Evolutionary conservation across 192 early-diverging fungal genomes (phyloP).

Genomic region (Coemansia sp.): DNA sequence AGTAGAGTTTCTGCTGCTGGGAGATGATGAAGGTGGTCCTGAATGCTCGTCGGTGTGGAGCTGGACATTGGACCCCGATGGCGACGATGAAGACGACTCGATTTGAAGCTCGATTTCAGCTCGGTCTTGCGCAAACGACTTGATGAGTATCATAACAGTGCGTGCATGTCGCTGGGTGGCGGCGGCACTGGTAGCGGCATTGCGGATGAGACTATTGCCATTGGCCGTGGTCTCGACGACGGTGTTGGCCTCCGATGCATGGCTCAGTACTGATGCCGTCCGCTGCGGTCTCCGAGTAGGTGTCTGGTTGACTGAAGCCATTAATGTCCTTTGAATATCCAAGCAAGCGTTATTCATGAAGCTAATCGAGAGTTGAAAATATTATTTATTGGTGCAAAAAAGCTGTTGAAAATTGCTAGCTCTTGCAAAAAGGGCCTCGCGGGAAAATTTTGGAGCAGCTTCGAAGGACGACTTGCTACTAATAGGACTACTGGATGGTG

Average conservation of each 20-base stretch:
- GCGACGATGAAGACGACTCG: background rate
- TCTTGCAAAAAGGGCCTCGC: too few relatives aligned
- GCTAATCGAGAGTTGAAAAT: background rate
- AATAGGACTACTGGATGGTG: background rate
- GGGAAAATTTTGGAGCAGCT: too few relatives aligned
- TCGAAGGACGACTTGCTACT: background rate
- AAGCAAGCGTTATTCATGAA: background rate
- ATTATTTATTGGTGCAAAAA: background rate
- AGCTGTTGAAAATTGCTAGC: background rate
- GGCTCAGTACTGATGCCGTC: slow-evolving; percentile 5
- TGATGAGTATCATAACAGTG: slow-evolving; percentile 13
- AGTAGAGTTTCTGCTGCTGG: slow-evolving; percentile 9
- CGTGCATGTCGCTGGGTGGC: background rate
- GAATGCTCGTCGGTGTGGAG: background rate
- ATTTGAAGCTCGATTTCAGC: background rate
- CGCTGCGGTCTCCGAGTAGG: slow-evolving; percentile 1
- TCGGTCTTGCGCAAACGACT: slow-evolving; percentile 10
- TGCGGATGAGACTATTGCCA: slow-evolving; percentile 7
- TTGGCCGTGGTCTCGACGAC: slow-evolving; percentile 8
- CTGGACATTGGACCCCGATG: background rate
- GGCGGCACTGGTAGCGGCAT: background rate
- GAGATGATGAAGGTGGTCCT: background rate
- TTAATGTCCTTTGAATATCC: background rate
- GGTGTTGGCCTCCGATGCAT: slow-evolving; percentile 10
- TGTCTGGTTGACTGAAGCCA: background rate